These are phyloP conservation scores for Dactylonectria macrodidyma DNA, from an alignment of 2,329 filamentous ascomycete species.

Conservation along the genomic window DNA sequence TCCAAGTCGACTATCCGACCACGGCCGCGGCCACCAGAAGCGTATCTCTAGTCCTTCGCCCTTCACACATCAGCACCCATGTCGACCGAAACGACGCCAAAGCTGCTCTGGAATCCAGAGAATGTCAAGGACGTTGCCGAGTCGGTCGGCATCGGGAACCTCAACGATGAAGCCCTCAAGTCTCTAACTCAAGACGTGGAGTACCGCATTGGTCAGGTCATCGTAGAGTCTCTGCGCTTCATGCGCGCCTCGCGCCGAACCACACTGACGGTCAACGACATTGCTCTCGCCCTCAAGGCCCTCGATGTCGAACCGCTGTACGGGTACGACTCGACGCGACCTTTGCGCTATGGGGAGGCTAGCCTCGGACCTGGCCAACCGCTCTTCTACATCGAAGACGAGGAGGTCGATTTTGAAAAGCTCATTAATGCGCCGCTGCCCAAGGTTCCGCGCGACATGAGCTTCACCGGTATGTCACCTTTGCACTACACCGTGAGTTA, in stretches of 20 bases:
- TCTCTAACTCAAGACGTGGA: slow-evolving; percentile 94
- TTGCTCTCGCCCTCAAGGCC: slow-evolving; percentile 86
- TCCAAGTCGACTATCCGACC: slow-evolving; percentile 2
- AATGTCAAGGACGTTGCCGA: slow-evolving; percentile 97
- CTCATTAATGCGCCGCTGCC: slow-evolving; percentile 96
- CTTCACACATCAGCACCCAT: slow-evolving; percentile 43
- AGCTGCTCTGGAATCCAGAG: slow-evolving; percentile 92
- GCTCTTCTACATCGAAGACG: slow-evolving; percentile 97
- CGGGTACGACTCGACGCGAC: slow-evolving; percentile 93
- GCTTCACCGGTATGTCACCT: slow-evolving; percentile 80
- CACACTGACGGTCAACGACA: slow-evolving; percentile 88
- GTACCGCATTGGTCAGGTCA: slow-evolving; percentile 92
- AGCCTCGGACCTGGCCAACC: slow-evolving; percentile 94
- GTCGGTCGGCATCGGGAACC: slow-evolving; percentile 87
- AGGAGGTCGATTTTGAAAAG: slow-evolving; percentile 99
- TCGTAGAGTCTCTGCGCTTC: slow-evolving; percentile 94
- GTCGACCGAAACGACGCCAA: slow-evolving; percentile 58
- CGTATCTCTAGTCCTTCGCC: background rate
- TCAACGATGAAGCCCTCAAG: slow-evolving; percentile 89
- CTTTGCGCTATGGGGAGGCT: slow-evolving; percentile 92
- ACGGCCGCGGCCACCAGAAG: background rate
- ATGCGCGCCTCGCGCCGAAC: slow-evolving; percentile 95
- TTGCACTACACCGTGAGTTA: background rate
- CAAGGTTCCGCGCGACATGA: slow-evolving; percentile 93
- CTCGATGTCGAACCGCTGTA: slow-evolving; percentile 96